Evolutionary conservation across 2,329 filamentous ascomycete species (phyloP).

Genomic region (Cercospora zeina): DNA sequence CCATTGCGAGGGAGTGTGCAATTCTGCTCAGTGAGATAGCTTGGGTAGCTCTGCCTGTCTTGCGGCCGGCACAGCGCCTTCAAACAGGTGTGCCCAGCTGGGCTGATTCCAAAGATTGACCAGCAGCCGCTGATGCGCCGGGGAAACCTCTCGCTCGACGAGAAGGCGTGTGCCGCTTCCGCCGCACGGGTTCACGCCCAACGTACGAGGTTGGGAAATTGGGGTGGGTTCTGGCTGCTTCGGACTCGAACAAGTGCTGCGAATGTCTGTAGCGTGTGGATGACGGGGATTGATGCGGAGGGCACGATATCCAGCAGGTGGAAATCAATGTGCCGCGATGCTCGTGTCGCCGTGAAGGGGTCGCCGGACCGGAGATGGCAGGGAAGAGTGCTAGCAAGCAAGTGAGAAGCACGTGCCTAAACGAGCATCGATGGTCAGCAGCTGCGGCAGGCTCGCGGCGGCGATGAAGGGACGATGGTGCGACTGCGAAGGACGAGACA

Average conservation of each 20-base stretch:
- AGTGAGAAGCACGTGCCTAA: slow-evolving; percentile 5
- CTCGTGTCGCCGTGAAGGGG: slow-evolving; percentile 14
- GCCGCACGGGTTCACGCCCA: slow-evolving; percentile 13
- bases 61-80: slow-evolving; percentile 28
- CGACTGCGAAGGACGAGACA: not conserved
- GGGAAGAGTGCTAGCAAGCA: slow-evolving; percentile 3
- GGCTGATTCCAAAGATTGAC: slow-evolving; percentile 31
- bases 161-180: slow-evolving; percentile 24
- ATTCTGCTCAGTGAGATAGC: slow-evolving; percentile 17
- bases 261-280: slow-evolving; percentile 13
- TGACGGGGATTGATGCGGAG: slow-evolving; percentile 12
- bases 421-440: slow-evolving; percentile 1
- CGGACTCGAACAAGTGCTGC: not conserved
- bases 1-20: slow-evolving; percentile 29
- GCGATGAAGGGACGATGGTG: slow-evolving; percentile 4
- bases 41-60: slow-evolving; percentile 15
- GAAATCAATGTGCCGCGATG: slow-evolving; percentile 3
- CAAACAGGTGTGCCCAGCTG: slow-evolving; percentile 30
- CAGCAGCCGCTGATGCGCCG: slow-evolving; percentile 30
- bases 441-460: not conserved
- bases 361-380: slow-evolving; percentile 1
- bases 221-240: not conserved
- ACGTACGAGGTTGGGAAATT: slow-evolving; percentile 4
- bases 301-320: slow-evolving; percentile 7
- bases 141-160: slow-evolving; percentile 14